Evolutionary conservation across 352 stramenopile genomes (phyloP), one percentile per base, ranked within the genome.

Genomic region (Phytopythium helicoides): DNA sequence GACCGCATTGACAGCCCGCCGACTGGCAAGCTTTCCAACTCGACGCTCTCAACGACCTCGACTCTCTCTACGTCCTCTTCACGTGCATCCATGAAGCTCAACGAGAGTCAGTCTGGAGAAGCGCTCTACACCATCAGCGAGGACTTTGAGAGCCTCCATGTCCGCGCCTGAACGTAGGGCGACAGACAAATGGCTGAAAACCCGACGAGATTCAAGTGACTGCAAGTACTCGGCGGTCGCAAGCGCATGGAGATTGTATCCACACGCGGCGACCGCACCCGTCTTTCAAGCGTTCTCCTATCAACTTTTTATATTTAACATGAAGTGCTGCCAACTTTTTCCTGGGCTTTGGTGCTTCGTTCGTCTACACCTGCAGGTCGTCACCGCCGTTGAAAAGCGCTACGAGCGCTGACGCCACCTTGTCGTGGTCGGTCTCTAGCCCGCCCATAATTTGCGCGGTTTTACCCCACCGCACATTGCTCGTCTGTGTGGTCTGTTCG

Each of bases 61-160:
- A n/a, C n/a, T n/a, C n/a, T n/a, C n/a, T n/a, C n/a, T n/a, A n/a
- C n/a, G n/a, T n/a, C n/a, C n/a, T n/a, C n/a, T n/a, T n/a, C n/a
- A n/a, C n/a, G n/a, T n/a, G n/a, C n/a, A n/a, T n/a, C n/a, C n/a
- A n/a, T n/a, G n/a, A n/a, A n/a, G n/a, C n/a, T n/a, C n/a, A n/a
- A n/a, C n/a, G n/a, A n/a, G n/a, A n/a, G 14, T 18, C 2, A 40
- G 39, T 25, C 39, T 2, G 36, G 23, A 22, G 67, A 83, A 18
- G 64, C 81, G 34, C 69, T 86, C 44, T 81, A 80, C 58, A 68
- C 75, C 36, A 86, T 86, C 62, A 74, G 59, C 3, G 75, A 86
- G 44, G 69, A 81, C 64, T 50, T 51, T 14, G 73, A 81, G 49
- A 47, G 66, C 33, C 33, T 60, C n/a, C 58, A 64, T 23, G 12